Evolutionary conservation across 345 rosid species (phyloP), one percentile per base, ranked within the genome.

Genomic region (Hibiscus trionum): DNA sequence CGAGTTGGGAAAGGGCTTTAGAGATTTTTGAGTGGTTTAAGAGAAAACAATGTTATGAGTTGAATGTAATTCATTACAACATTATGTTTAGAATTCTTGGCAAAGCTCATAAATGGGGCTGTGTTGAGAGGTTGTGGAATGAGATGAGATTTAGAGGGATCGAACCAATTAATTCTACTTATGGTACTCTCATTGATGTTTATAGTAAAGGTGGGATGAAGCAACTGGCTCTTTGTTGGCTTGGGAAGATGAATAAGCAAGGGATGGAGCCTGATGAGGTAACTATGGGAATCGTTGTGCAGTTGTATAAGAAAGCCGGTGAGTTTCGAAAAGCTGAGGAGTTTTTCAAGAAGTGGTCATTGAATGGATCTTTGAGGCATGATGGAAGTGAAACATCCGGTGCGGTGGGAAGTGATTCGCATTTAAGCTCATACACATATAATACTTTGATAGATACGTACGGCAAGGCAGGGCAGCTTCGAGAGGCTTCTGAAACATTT

Each of bases 11-110:
- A 77, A 83, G 98, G 69, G 97, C 97, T 5, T 50, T 84, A 66
- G 97, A 88, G 82, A 94, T 94, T 73, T 94, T 94, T 27, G 86
- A 89, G 77, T 94, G 96, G 92, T 87, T 94, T 78, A 90, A 90
- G 82, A 76, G 82, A 4, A 88, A 86, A 46, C 85, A 81, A 1
- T 88, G 90, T 66, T 85, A 86, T 69, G 96, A 90, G 69, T 39
- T 88, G 88, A 88, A 91, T 77, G 93, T 94, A 66, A 91, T 94
- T 83, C 96, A 90, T 68, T 94, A 91, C 37, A 91, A 94, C 19
- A 90, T 89, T 49, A 90, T 90, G 88, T 80, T 91, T 3, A 72
- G 93, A 76, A 81, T 83, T 71, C 87, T 90, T 62, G 98, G 97
- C 1, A 86, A 83, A 84, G 92, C 90, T 6, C 76, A 72, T 74